A percentile compares a stretch with the other conserved stretches of the same genome.
Evolutionary conservation across 352 stramenopile genomes (phyloP).

Genomic region (Phytophthora pluvialis): DNA sequence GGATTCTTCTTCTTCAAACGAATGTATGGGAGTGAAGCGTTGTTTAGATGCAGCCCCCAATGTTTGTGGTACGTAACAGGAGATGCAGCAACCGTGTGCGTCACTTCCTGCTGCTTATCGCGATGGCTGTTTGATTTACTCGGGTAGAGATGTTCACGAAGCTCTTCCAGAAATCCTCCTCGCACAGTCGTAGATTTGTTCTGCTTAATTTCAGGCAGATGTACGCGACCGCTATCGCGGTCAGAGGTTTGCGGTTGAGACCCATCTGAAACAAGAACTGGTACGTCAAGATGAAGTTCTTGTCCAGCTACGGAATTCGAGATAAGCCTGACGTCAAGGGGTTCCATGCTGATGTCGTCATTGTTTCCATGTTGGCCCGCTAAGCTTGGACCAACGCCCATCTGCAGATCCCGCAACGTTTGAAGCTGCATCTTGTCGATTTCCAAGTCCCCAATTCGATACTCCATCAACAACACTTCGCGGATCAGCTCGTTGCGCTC

Average conservation of each 20-base stretch:
- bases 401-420: constrained; percentile 35
- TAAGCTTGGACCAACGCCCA: not conserved
- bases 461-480: constrained; percentile 81
- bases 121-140: constrained; percentile 25
- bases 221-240: constrained; percentile 11
- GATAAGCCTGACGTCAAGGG: constrained; percentile 8
- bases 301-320: not conserved
- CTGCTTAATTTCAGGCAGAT: constrained; percentile 27
- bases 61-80: constrained; percentile 35
- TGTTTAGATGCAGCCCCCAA: constrained; percentile 68
- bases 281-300: constrained; percentile 20
- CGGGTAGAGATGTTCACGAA: constrained; percentile 34
- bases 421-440: constrained; percentile 92
- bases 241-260: constrained; percentile 17
- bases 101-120: constrained; percentile 20
- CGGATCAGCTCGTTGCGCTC: constrained; percentile 55
- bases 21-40: constrained; percentile 69
- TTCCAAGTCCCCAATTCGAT: constrained; percentile 90
- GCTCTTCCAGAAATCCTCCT: constrained; percentile 33
- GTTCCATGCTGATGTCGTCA: constrained; percentile 14
- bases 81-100: constrained; percentile 16
- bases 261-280: constrained; percentile 5
- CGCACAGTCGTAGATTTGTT: constrained; percentile 13
- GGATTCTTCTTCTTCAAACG: constrained; percentile 69
- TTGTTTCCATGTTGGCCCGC: constrained; percentile 36